phyloP scores from a whole-genome alignment of 2,329 filamentous ascomycete species.

The Lachnellula subtilissima region DNA sequence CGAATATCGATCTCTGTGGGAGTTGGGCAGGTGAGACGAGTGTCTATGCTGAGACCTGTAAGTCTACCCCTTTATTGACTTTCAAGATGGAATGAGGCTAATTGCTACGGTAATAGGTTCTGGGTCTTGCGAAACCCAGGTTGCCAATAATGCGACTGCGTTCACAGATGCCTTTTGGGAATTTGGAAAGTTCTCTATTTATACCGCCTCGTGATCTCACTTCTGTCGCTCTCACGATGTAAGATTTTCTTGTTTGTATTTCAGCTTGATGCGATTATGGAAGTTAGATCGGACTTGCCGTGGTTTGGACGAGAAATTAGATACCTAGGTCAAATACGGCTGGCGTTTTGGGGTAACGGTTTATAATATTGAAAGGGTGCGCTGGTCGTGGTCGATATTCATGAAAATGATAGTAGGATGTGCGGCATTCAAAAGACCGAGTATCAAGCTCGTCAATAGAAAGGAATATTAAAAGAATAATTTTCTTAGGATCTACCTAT shows the following conservation, averaged over 20 bases:
- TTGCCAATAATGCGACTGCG: conserved; percentile 27
- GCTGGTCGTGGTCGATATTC: neutral
- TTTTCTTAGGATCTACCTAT: no score
- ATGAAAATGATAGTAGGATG: neutral
- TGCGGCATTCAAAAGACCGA: neutral
- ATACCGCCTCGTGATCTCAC: conserved; percentile 3
- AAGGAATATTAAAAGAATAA: no score
- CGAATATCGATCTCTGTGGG: conserved; percentile 83
- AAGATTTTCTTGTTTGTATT: neutral
- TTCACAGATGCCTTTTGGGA: conserved; percentile 31
- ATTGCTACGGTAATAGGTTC: conserved; percentile 12
- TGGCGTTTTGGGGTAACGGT: neutral
- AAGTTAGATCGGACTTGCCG: neutral
- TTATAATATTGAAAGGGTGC: neutral
- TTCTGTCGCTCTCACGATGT: neutral
- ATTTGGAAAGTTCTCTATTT: conserved; percentile 27
- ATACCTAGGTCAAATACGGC: neutral
- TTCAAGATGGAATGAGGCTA: neutral
- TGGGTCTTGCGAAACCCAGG: conserved; percentile 23
- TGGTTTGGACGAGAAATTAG: neutral
- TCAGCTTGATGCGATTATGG: neutral
- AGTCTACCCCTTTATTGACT: conserved; percentile 3
- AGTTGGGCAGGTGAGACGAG: conserved; percentile 68
- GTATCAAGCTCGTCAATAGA: neutral
- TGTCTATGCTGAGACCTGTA: conserved; percentile 25